These are phyloP conservation scores for Umbelopsis ramanniana DNA, from an alignment of 192 early-diverging fungal species.

Conservation along the genomic window DNA sequence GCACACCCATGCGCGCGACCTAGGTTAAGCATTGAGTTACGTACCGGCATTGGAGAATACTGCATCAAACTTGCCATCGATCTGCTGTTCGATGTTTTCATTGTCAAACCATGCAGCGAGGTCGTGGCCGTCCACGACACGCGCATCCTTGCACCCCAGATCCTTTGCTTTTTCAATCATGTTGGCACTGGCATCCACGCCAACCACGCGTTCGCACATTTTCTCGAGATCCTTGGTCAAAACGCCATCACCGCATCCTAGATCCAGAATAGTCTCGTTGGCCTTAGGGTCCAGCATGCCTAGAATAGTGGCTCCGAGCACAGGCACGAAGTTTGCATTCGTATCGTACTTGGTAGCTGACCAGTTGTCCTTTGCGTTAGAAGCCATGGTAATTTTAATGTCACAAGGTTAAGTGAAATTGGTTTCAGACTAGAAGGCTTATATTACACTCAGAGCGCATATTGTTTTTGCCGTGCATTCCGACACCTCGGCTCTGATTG, in stretches of 20 bases:
- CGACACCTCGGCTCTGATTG: not conserved
- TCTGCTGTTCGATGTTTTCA: slow-evolving; percentile 36
- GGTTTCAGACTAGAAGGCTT: not conserved
- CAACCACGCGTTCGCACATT: slow-evolving; percentile 55
- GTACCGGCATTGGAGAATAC: slow-evolving; percentile 73
- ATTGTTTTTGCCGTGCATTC: slow-evolving; percentile 19
- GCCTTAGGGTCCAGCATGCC: slow-evolving; percentile 53
- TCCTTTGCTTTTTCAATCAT: slow-evolving; percentile 59
- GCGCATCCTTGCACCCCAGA: slow-evolving; percentile 41
- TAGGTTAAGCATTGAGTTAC: not conserved
- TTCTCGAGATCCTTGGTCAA: slow-evolving; percentile 58
- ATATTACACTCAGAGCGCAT: not conserved
- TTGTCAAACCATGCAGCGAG: slow-evolving; percentile 43
- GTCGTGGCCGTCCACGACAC: slow-evolving; percentile 61
- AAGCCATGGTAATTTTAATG: not conserved
- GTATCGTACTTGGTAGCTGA: slow-evolving; percentile 53
- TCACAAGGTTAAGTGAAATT: not conserved
- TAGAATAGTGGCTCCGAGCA: slow-evolving; percentile 52
- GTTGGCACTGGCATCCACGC: slow-evolving; percentile 57
- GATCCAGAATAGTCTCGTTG: slow-evolving; percentile 63
- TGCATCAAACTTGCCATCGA: slow-evolving; percentile 57
- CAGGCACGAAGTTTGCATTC: slow-evolving; percentile 62
- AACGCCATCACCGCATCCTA: slow-evolving; percentile 72
- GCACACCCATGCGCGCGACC: not conserved
- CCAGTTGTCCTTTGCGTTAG: slow-evolving; percentile 48